Conservation (phyloP, 176 grass and related monocot species). For the Phragmites australis region DNA sequence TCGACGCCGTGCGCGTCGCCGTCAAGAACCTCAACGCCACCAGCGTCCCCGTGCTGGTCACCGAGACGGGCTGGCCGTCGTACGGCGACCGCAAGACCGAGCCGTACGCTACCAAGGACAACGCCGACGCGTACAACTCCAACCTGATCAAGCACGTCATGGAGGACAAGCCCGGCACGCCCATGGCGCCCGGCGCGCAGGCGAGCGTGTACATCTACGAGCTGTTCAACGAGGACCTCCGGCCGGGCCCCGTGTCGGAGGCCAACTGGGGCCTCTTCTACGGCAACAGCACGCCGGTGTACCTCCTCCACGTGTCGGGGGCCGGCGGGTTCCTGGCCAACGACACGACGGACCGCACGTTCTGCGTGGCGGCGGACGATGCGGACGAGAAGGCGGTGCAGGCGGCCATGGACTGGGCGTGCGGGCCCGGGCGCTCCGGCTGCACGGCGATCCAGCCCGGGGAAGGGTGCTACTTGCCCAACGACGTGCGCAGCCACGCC, state of each 20-base stretch:
- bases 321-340: slow-evolving; percentile 76
- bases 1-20: slow-evolving; percentile 80
- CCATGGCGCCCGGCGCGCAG: slow-evolving; percentile 68
- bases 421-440: slow-evolving; percentile 76
- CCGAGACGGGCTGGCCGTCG: slow-evolving; percentile 93
- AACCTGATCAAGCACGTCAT: slow-evolving; percentile 85
- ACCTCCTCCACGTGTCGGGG: slow-evolving; percentile 74
- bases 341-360: slow-evolving; percentile 87
- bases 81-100: slow-evolving; percentile 65
- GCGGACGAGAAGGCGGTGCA: slow-evolving; percentile 83
- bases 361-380: slow-evolving; percentile 81
- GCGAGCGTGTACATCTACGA: slow-evolving; percentile 85
- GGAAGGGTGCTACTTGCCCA: slow-evolving; percentile 70
- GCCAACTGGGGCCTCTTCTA: slow-evolving; percentile 93
- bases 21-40: slow-evolving; percentile 67
- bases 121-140: slow-evolving; percentile 81
- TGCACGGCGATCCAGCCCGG: slow-evolving; percentile 92
- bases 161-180: slow-evolving; percentile 73
- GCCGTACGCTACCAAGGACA: slow-evolving; percentile 76
- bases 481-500: slow-evolving; percentile 80
- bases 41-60: slow-evolving; percentile 60
- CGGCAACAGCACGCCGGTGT: slow-evolving; percentile 89
- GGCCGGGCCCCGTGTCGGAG: slow-evolving; percentile 79
- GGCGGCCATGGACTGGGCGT: slow-evolving; percentile 97
- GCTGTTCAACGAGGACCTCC: slow-evolving; percentile 96